phyloP scores from a whole-genome alignment of 108 stramenopile species.

The Seminavis robusta region DNA sequence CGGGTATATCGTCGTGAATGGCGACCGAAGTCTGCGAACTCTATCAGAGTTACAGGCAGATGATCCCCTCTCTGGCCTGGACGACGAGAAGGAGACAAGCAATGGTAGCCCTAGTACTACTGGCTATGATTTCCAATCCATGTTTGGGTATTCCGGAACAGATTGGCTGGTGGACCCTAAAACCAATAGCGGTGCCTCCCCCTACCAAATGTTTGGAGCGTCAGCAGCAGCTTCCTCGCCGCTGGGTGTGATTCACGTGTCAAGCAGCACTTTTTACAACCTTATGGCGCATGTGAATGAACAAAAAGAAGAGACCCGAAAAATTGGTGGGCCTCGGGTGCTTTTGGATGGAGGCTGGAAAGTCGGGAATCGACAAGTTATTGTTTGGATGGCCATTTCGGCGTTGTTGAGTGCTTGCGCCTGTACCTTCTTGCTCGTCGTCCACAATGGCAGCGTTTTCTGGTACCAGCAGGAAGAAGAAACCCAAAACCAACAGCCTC shows the following conservation, averaged over 20 bases:
- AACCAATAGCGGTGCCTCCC: neutral
- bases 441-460: neutral
- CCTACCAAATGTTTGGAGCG: too few relatives aligned
- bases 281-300: neutral
- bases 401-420: conserved; percentile 6
- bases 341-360: neutral
- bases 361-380: neutral
- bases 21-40: conserved; percentile 1
- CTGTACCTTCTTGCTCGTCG: conserved; percentile 6
- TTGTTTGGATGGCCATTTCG: conserved; percentile 1
- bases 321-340: conserved; percentile 6
- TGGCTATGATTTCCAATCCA: neutral
- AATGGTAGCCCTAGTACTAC: neutral
- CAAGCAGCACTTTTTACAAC: neutral
- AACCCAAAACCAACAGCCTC: neutral
- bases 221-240: too few relatives aligned
- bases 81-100: neutral
- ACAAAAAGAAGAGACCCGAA: neutral
- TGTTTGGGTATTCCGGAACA: neutral
- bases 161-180: neutral
- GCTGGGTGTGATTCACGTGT: conserved; percentile 9
- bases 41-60: neutral
- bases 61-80: neutral
- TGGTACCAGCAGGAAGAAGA: neutral
- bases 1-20: conserved; percentile 33